A percentile compares a stretch with the other conserved stretches of the same genome.
Conservation (phyloP, 345 rosid genomes). For the Eucalyptus regnans region DNA sequence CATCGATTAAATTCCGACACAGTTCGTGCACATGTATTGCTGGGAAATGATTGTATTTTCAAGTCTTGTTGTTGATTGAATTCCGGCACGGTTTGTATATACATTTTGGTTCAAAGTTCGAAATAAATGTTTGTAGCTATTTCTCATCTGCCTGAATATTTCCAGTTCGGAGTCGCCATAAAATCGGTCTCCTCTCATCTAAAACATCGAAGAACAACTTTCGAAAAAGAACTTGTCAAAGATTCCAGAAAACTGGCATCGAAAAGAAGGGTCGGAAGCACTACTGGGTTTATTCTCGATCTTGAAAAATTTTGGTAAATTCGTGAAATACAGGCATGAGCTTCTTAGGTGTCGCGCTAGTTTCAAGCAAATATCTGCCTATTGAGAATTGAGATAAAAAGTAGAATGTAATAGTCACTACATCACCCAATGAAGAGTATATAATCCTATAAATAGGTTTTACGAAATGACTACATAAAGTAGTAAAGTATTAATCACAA, state of each 20-base stretch:
- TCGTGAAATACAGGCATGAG: background rate
- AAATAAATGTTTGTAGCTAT: too few species aligned
- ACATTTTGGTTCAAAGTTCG: accelerated
- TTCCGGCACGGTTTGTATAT: accelerated
- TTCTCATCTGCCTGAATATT: accelerated
- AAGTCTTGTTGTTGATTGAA: too few species aligned
- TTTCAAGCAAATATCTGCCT: background rate
- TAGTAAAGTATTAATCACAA: too few species aligned
- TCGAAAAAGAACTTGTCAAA: too few species aligned
- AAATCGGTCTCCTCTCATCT: accelerated
- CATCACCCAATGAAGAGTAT: too few species aligned
- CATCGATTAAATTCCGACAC: accelerated
- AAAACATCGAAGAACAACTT: too few species aligned
- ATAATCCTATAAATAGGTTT: too few species aligned
- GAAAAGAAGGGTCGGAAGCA: background rate
- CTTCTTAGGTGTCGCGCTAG: background rate
- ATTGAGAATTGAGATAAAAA: too few species aligned
- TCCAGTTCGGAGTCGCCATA: accelerated
- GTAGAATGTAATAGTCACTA: too few species aligned
- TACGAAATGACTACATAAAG: too few species aligned
- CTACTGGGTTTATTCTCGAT: background rate
- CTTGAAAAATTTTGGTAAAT: background rate
- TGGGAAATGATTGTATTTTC: too few species aligned
- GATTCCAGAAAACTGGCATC: background rate
- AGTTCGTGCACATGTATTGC: accelerated